These are phyloP conservation scores for Diaporthe sp. DNA, from an alignment of 2,329 filamentous ascomycete genomes.

Conservation along the genomic window DNA sequence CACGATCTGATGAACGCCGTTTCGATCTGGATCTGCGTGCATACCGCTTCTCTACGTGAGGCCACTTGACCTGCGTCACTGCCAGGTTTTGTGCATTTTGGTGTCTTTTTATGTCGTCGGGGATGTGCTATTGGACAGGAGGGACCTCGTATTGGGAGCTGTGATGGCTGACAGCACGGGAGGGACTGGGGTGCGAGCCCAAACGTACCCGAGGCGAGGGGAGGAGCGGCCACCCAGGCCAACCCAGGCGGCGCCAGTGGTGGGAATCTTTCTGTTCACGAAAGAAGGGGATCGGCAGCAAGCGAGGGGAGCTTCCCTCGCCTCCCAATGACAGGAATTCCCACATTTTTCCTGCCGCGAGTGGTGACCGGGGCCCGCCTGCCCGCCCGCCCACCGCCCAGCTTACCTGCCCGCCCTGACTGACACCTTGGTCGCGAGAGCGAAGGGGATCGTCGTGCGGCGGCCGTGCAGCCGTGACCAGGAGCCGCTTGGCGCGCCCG, in stretches of 20 bases:
- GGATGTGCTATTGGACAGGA: slow-evolving; percentile 9
- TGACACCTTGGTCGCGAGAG: slow-evolving; percentile 10
- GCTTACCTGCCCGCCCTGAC: background rate
- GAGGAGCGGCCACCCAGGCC: slow-evolving; percentile 18
- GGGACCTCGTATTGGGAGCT: slow-evolving; percentile 18
- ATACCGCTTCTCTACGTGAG: slow-evolving; percentile 2
- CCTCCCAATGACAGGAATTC: slow-evolving; percentile 2
- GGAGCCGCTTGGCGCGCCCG: slow-evolving; percentile 27
- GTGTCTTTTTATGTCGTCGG: slow-evolving; percentile 1
- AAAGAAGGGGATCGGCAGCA: slow-evolving; percentile 16
- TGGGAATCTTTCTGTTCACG: slow-evolving; percentile 5
- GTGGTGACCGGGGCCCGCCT: slow-evolving; percentile 23
- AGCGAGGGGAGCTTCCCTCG: slow-evolving; percentile 2
- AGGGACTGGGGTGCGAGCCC: background rate
- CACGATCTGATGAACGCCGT: slow-evolving; percentile 3
- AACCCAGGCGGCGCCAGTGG: slow-evolving; percentile 8
- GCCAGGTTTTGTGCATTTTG: slow-evolving; percentile 24
- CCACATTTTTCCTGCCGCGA: slow-evolving; percentile 17
- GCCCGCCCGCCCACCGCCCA: background rate
- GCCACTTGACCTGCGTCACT: slow-evolving; percentile 9
- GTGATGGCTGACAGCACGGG: slow-evolving; percentile 18
- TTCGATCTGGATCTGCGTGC: background rate
- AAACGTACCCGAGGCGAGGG: slow-evolving; percentile 1
- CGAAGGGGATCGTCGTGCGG: slow-evolving; percentile 12
- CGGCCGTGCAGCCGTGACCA: slow-evolving; percentile 25